These are phyloP conservation scores for Psilocybe cubensis DNA, from an alignment of 768 basidiomycete genomes.

Conservation along the genomic window DNA sequence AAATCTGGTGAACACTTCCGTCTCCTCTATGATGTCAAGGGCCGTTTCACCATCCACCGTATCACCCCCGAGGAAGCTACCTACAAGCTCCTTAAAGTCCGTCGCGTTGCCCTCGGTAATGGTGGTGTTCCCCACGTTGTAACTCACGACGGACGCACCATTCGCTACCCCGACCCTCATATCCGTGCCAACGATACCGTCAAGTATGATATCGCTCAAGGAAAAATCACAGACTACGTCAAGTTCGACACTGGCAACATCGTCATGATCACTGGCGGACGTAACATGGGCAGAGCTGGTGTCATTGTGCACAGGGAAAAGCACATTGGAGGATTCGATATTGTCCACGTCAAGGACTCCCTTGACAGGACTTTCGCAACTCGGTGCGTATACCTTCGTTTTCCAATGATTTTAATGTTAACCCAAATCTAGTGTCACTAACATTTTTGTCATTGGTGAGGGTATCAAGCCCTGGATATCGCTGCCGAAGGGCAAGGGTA, in stretches of 20 bases:
- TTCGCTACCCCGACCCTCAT: slow-evolving; percentile 96
- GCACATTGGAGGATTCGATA: slow-evolving; percentile 98
- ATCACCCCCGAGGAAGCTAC: slow-evolving; percentile 97
- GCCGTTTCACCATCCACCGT: slow-evolving; percentile 99
- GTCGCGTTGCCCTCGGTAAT: slow-evolving; percentile 86
- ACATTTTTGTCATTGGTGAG: slow-evolving; percentile 98
- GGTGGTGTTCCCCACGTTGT: slow-evolving; percentile 97
- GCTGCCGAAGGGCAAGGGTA: slow-evolving; percentile 96
- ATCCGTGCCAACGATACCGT: slow-evolving; percentile 98
- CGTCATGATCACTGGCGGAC: slow-evolving; percentile 97
- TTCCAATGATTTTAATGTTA: background rate
- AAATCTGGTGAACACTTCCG: slow-evolving; percentile 99
- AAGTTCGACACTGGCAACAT: slow-evolving; percentile 98
- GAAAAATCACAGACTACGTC: slow-evolving; percentile 91
- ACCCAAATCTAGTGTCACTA: slow-evolving; percentile 68
- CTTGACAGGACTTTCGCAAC: slow-evolving; percentile 97
- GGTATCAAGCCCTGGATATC: slow-evolving; percentile 96
- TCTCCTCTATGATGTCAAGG: slow-evolving; percentile 98
- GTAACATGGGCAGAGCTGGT: slow-evolving; percentile 99
- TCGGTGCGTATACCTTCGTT: slow-evolving; percentile 59
- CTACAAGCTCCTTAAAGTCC: slow-evolving; percentile 97
- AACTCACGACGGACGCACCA: slow-evolving; percentile 99
- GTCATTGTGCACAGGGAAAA: slow-evolving; percentile 96
- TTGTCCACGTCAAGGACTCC: slow-evolving; percentile 96
- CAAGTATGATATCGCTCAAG: slow-evolving; percentile 94